Base-by-base conservation (phyloP, 2,329 filamentous ascomycete species). In the Xylariaceae sp. region DNA sequence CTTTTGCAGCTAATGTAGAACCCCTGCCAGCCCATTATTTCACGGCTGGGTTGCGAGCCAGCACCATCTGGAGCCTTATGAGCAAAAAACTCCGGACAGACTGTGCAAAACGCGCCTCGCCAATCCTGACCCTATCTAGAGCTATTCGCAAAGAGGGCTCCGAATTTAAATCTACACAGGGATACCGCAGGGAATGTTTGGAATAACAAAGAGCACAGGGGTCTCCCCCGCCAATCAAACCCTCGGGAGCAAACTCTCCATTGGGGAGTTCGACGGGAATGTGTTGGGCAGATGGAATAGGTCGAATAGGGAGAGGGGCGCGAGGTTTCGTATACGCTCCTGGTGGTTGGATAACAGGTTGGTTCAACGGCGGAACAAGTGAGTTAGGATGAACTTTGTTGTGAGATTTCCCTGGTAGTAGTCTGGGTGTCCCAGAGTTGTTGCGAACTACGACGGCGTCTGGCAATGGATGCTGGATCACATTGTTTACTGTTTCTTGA, bases 121-220 rank as follows among this genome's bases (percentile, higher is more conserved):
- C 37, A 3, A 60, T 41, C 34, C 69, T 67, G 7, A 73, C 62
- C 35, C 55, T 56, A 57, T 73, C 71, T 30, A 73, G 62, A 3
- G 68, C 69, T 10, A 73, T 13, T 15, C 72, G 65, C 48, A 73
- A 37, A 2, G 66, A 68, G 7, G 67, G 55, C 45, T 71, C 67
- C 0, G 66, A 69, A 50, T 64, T 64, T 1, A 68, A 51, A 54
- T 72, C 51, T 34, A 71, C 44, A 52, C 71, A 73, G 8, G 55
- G 61, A 5, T 45, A 37, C 6, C 44, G 41, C 6, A 49, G 30
- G 35, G 58, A 11, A 44, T 71, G 67, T 10, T 30, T 50, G 18
- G 15, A 30, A 13, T 17, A 17, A 37, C 69, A 71, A 15, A 68
- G 17, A 15, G 64, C 35, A 58, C 70, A 70, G 50, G 58, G 56